phyloP scores from a whole-genome alignment of 345 rosid genomes.

The Balakata baccata region DNA sequence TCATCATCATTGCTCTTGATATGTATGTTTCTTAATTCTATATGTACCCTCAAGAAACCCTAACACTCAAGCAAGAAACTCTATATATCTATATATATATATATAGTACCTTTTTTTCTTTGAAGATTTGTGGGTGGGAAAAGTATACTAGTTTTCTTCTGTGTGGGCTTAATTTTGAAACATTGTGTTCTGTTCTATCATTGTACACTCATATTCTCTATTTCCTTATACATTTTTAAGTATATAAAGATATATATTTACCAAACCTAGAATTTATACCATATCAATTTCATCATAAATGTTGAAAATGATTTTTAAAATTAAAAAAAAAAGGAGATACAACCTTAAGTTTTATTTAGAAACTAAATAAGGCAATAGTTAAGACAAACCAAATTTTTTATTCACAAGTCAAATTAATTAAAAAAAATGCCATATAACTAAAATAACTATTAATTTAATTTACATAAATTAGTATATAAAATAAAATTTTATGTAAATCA shows the following conservation, averaged over 20 bases:
- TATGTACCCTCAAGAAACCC: conserved; percentile 5
- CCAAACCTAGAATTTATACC: background rate
- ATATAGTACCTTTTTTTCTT: background rate
- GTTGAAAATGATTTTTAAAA: no score
- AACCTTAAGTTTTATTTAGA: no score
- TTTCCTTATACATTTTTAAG: background rate
- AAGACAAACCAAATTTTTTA: no score
- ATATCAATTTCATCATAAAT: no score
- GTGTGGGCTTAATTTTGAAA: background rate
- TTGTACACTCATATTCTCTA: background rate
- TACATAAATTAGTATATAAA: no score
- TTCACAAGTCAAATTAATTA: no score
- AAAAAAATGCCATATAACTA: no score
- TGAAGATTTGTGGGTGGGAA: background rate
- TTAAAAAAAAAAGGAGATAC: no score
- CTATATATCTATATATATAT: background rate
- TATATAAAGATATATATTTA: background rate
- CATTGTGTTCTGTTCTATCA: background rate
- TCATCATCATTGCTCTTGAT: conserved; percentile 72
- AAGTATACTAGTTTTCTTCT: background rate
- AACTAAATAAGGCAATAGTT: no score
- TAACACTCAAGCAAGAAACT: conserved; percentile 9
- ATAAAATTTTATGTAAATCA: no score
- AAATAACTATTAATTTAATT: no score
- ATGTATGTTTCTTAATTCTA: conserved; percentile 28